Evolutionary conservation across 2,329 filamentous ascomycete species (phyloP).

Genomic region (Aspergillus amoenus): DNA sequence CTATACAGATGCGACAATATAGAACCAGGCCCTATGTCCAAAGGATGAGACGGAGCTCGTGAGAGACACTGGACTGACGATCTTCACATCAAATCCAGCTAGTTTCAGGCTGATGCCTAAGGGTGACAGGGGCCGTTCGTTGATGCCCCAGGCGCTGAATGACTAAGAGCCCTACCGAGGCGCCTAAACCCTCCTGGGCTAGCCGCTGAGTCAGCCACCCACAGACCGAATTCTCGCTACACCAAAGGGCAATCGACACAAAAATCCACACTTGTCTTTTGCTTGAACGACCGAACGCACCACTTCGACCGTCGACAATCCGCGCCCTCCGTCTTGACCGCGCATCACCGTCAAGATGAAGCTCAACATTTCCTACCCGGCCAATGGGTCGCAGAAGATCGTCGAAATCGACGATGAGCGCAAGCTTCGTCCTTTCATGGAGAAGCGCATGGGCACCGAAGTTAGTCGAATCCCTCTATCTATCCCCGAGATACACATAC

Average conservation of each 20-base stretch:
- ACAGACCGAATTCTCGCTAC: constrained; percentile 42
- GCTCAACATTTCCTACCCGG: constrained; percentile 83
- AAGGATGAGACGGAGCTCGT: no score
- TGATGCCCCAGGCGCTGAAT: constrained; percentile 10
- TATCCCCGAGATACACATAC: constrained; percentile 14
- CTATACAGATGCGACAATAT: not conserved
- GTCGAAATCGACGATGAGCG: constrained; percentile 99
- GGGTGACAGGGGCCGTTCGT: not conserved
- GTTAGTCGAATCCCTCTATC: constrained; percentile 35
- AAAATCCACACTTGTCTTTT: constrained; percentile 27
- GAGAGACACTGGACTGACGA: no score
- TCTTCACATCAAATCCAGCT: not conserved
- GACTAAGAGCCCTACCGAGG: constrained; percentile 28
- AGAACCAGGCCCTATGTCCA: not conserved
- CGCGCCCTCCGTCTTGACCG: constrained; percentile 49
- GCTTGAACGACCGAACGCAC: constrained; percentile 32
- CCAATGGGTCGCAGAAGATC: constrained; percentile 99
- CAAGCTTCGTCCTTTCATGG: constrained; percentile 98
- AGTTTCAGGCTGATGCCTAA: not conserved
- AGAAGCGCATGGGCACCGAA: constrained; percentile 77
- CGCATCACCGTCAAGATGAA: constrained; percentile 65
- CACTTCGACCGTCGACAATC: constrained; percentile 42
- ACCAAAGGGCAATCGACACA: constrained; percentile 42
- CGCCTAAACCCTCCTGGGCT: constrained; percentile 22
- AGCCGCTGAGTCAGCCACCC: constrained; percentile 38